Conservation (phyloP, 2,329 filamentous ascomycete species). For the Ophiostoma quercus region DNA sequence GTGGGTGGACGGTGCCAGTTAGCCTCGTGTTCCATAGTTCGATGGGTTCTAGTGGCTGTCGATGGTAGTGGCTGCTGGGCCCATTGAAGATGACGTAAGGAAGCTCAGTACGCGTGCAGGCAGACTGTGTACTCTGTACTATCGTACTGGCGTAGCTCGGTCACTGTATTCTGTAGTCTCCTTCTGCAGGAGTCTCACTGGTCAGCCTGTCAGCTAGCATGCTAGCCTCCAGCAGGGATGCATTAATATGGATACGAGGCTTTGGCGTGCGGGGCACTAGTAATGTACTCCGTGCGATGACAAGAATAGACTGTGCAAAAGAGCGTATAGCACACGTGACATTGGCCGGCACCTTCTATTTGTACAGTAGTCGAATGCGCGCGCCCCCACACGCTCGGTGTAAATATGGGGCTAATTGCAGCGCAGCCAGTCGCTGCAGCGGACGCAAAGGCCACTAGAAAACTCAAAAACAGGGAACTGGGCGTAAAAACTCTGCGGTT, state of each 20-base stretch:
- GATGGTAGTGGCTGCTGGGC: too few species aligned
- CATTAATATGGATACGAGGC: not conserved
- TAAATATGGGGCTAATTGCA: not conserved
- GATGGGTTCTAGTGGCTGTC: not conserved
- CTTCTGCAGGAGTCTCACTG: not conserved
- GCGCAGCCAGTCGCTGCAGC: not conserved
- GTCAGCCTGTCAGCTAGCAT: too few species aligned
- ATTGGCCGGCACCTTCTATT: not conserved
- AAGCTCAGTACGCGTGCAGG: not conserved
- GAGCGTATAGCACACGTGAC: not conserved
- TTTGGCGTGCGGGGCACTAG: not conserved
- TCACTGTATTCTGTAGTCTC: not conserved
- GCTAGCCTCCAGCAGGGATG: not conserved
- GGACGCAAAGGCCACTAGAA: slow-evolving; percentile 1
- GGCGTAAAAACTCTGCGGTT: slow-evolving; percentile 3
- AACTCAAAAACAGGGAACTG: slow-evolving; percentile 15
- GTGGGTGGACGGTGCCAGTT: not conserved
- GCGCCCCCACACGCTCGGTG: not conserved
- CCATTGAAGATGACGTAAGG: not conserved
- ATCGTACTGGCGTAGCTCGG: too few species aligned
- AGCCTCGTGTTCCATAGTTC: not conserved
- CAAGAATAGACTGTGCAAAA: not conserved
- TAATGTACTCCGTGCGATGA: not conserved
- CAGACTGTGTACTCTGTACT: too few species aligned
- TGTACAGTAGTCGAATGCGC: not conserved